A percentile compares a stretch with the other conserved stretches of the same genome.
phyloP scores from a whole-genome alignment of 2,329 filamentous ascomycete genomes.

The Capronia americana region DNA sequence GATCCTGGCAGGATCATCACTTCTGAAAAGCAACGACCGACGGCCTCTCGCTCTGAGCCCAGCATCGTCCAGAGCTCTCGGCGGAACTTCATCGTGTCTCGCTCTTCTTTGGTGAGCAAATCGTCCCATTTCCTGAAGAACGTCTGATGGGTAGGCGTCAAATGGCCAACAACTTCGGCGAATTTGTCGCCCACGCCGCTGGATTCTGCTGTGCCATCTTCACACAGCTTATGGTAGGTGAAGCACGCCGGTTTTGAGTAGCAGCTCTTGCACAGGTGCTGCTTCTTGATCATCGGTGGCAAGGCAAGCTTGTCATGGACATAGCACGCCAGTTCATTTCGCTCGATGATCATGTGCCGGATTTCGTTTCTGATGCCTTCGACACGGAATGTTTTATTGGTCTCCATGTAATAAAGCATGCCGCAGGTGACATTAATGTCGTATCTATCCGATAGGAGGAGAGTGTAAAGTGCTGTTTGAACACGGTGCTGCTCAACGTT shows the following conservation, averaged over 20 bases:
- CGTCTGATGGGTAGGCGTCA: slow-evolving; percentile 74
- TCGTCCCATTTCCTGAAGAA: slow-evolving; percentile 97
- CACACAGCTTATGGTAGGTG: slow-evolving; percentile 88
- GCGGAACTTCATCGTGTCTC: slow-evolving; percentile 82
- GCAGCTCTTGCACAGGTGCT: slow-evolving; percentile 81
- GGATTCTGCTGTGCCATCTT: slow-evolving; percentile 79
- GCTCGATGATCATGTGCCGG: slow-evolving; percentile 94
- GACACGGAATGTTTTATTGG: slow-evolving; percentile 82
- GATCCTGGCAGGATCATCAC: slow-evolving; percentile 83
- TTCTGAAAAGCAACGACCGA: slow-evolving; percentile 87
- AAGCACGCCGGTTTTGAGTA: slow-evolving; percentile 93
- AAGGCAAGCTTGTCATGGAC: slow-evolving; percentile 82
- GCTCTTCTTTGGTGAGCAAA: slow-evolving; percentile 91
- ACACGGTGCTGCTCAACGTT: slow-evolving; percentile 83
- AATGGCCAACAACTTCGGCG: slow-evolving; percentile 76
- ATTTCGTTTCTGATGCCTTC: slow-evolving; percentile 86
- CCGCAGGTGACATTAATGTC: slow-evolving; percentile 89
- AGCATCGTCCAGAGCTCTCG: slow-evolving; percentile 96
- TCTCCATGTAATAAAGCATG: slow-evolving; percentile 94
- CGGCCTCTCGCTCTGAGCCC: slow-evolving; percentile 82
- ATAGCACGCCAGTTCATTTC: slow-evolving; percentile 86
- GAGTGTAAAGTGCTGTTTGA: slow-evolving; percentile 92
- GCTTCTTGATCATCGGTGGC: slow-evolving; percentile 83
- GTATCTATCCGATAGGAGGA: slow-evolving; percentile 91
- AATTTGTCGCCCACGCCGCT: slow-evolving; percentile 85